phyloP scores from a whole-genome alignment of 257 asterid species.

The Echium plantagineum region DNA sequence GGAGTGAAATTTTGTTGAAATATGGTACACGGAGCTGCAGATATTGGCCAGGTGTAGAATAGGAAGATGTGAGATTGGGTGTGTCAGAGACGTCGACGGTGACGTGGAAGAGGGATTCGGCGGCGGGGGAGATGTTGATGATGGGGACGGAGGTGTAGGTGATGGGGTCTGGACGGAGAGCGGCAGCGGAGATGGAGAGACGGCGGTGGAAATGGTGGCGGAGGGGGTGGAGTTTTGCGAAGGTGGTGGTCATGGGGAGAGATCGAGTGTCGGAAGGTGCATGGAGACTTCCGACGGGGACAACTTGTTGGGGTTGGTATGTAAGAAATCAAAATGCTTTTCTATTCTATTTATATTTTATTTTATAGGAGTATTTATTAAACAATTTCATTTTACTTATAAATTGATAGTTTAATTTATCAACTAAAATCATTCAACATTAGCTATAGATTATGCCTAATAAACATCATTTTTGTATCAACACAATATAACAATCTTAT shows the following conservation, averaged over 20 bases:
- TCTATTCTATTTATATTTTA: no score
- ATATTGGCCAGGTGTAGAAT: conserved; percentile 68
- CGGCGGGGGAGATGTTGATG: conserved; percentile 49
- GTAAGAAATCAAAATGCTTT: no score
- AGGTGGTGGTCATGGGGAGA: conserved; percentile 49
- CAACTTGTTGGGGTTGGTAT: no score
- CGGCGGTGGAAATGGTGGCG: conserved; percentile 35
- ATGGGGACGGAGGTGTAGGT: conserved; percentile 51
- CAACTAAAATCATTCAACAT: no score
- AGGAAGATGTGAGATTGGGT: conserved; percentile 57
- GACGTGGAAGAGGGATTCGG: conserved; percentile 54
- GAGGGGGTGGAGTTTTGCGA: conserved; percentile 17
- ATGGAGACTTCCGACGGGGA: no score
- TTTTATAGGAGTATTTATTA: no score
- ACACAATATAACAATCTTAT: no score
- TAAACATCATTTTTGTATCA: no score
- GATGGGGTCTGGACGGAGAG: conserved; percentile 37
- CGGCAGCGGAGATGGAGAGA: conserved; percentile 36
- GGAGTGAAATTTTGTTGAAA: conserved; percentile 42
- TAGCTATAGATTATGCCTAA: no score
- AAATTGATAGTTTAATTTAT: no score
- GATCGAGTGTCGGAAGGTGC: no score
- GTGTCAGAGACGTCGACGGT: conserved; percentile 67
- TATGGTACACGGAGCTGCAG: conserved; percentile 57
- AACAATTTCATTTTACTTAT: no score